Evolutionary conservation across 768 basidiomycete species (phyloP), one percentile per base, ranked within the genome.

Genomic region (Porphyrellus cyaneotinctus): DNA sequence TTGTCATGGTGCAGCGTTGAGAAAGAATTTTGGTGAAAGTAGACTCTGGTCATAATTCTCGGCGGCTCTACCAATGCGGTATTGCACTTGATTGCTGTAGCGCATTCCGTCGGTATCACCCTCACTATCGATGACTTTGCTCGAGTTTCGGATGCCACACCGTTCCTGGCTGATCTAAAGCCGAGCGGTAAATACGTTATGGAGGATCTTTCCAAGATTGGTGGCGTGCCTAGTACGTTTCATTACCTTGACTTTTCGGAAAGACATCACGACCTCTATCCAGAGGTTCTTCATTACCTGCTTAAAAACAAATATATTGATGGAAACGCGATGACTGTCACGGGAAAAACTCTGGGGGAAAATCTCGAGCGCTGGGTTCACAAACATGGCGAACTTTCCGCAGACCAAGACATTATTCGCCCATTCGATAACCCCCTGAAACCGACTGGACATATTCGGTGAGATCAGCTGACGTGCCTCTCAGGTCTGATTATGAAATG

Each of bases 41-140:
- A 97, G 94, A 90, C 93, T 20, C 73, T 99, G 46, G 94, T 91
- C 24, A 95, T 99, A 89, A 87, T 95, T 61, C 83, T 99, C 35
- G 97, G 97, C 39, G 97, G 97, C 26, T 97, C 95, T 17, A 98
- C 97, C 28, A 98, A 98, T 69, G 95, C 95, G 26, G 97, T 98
- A 31, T 76, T 99, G 31, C 97, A 99, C 70, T 75, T 99, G 56
- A 93, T 98, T 65, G 97, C 97, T 39, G 88, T 99, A 62, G 97
- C 97, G 0, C 95, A 94, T 70, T 91, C 92, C 0, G 93, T 95
- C 45, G 95, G 94, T 23, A 85, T 99, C 73, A 80, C 81, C 39
- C 79, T 99, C 53, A 81, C 80, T 31, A 75, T 98, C 46, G 93
- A 95, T 62, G 97, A 98, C 70, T 91, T 98, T 80, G 94, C 97